Percentiles rank a stretch among this genome's conserved stretches.
Conservation (phyloP, 768 basidiomycete genomes). For the Lentinula raphanica region DNA sequence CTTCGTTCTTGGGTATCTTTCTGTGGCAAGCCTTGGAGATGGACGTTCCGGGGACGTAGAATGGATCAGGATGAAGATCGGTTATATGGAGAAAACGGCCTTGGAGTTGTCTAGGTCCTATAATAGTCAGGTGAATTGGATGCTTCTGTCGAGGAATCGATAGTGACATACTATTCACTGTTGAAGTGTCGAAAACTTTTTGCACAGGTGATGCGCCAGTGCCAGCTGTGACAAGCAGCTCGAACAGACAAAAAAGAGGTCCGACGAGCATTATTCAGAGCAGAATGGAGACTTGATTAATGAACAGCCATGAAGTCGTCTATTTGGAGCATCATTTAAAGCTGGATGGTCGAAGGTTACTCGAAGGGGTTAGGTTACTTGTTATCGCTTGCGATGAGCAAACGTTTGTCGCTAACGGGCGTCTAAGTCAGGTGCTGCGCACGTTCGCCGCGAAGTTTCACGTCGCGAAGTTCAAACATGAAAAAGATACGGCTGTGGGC, state of each 20-base stretch:
- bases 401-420: background rate
- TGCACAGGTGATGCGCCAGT: background rate
- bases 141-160: background rate
- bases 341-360: background rate
- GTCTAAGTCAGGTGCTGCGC: background rate
- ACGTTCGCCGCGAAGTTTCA: background rate
- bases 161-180: background rate
- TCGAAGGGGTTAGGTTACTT: background rate
- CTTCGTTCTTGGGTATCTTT: constrained; percentile 51
- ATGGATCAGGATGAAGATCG: constrained; percentile 78
- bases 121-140: background rate
- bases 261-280: background rate
- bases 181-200: background rate
- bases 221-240: background rate
- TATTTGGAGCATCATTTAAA: background rate
- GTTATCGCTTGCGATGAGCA: background rate
- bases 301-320: background rate
- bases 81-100: constrained; percentile 76
- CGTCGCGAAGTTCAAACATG: background rate
- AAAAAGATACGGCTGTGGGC: background rate
- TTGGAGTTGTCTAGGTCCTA: constrained; percentile 28
- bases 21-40: constrained; percentile 66
- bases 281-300: background rate
- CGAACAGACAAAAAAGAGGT: background rate
- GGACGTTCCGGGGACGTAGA: constrained; percentile 49